A percentile compares a stretch with the other conserved stretches of the same genome.
Evolutionary conservation across 2,329 filamentous ascomycete genomes (phyloP).

Genomic region (Aspergillus fumigatiaffinis): DNA sequence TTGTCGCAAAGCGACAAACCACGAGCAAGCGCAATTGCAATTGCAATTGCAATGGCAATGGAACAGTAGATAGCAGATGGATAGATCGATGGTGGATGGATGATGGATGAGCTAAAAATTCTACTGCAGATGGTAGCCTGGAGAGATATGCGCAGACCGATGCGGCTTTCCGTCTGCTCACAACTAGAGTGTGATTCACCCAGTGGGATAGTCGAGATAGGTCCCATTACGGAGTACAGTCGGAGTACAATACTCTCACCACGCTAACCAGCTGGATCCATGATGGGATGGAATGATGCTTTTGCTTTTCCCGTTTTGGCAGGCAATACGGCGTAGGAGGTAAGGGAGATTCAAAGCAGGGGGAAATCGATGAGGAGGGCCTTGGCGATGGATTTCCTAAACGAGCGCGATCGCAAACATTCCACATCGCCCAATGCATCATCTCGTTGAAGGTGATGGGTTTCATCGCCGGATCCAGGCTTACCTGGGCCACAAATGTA

Average conservation of each 20-base stretch:
- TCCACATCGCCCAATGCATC: background rate
- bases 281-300: background rate
- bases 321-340: background rate
- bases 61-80: too few species aligned
- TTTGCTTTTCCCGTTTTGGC: background rate
- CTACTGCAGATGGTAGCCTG: background rate
- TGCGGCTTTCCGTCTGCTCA: background rate
- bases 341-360: background rate
- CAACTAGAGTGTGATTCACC: too few species aligned
- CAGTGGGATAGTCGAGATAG: too few species aligned
- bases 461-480: background rate
- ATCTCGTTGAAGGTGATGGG: background rate
- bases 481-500: background rate
- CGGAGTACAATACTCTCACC: background rate
- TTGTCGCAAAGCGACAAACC: background rate
- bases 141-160: background rate
- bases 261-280: background rate
- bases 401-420: background rate
- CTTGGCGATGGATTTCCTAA: background rate
- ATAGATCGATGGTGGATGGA: too few species aligned
- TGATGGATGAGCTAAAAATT: background rate
- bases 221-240: background rate
- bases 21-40: background rate
- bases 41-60: background rate
- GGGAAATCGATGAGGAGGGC: background rate